These are phyloP conservation scores for Gloeopeniophorella convolvens DNA, from an alignment of 768 basidiomycete species.

Conservation along the genomic window DNA sequence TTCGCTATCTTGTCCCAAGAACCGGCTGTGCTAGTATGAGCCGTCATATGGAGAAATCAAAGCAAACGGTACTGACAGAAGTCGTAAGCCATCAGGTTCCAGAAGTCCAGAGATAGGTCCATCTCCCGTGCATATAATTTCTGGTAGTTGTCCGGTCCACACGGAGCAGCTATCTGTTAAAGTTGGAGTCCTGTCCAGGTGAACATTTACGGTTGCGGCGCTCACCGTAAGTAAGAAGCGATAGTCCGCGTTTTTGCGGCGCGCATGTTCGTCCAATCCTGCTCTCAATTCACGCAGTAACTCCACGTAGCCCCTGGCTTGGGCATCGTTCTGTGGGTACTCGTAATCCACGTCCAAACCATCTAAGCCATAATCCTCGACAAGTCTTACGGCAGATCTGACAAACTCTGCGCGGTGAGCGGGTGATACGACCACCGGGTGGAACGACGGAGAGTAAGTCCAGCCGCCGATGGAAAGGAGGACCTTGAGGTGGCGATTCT, in stretches of 20 bases:
- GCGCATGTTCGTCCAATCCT: slow-evolving; percentile 73
- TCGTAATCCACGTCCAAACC: slow-evolving; percentile 93
- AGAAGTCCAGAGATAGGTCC: slow-evolving; percentile 86
- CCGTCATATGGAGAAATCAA: slow-evolving; percentile 6
- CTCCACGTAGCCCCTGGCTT: slow-evolving; percentile 81
- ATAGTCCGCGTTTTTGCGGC: slow-evolving; percentile 51
- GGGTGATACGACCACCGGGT: slow-evolving; percentile 67
- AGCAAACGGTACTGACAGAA: slow-evolving; percentile 44
- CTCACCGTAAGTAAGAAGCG: slow-evolving; percentile 71
- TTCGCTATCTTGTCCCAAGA: slow-evolving; percentile 68
- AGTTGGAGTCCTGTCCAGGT: slow-evolving; percentile 12
- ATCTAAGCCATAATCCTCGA: slow-evolving; percentile 91
- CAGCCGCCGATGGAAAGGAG: slow-evolving; percentile 92
- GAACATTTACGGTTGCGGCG: slow-evolving; percentile 6
- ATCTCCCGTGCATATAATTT: slow-evolving; percentile 76
- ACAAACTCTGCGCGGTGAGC: slow-evolving; percentile 69
- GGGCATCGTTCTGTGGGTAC: slow-evolving; percentile 71
- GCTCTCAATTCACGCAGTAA: slow-evolving; percentile 69
- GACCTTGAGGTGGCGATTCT: slow-evolving; percentile 71
- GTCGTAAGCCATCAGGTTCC: slow-evolving; percentile 97
- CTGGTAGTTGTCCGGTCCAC: slow-evolving; percentile 80
- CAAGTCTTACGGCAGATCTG: slow-evolving; percentile 63
- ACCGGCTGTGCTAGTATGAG: slow-evolving; percentile 42
- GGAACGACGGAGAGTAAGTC: slow-evolving; percentile 87
- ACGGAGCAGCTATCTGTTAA: slow-evolving; percentile 81